Evolutionary conservation across 805 yeast genomes (phyloP), one percentile per base, ranked within the genome.

Genomic region (Barnettozyma siamensis): DNA sequence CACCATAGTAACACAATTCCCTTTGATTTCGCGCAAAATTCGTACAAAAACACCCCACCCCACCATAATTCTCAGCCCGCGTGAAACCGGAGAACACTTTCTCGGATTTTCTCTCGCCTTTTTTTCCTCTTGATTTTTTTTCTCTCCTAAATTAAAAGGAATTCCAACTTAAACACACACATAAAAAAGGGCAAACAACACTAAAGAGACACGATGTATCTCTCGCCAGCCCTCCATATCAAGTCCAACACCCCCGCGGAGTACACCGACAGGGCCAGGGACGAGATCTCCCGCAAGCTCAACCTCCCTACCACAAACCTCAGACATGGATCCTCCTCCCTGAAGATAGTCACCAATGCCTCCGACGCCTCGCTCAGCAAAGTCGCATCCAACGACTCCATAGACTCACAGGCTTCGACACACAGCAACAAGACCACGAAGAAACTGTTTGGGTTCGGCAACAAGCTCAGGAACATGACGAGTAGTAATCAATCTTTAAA

Each of bases 191-290:
- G n/a, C n/a, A 13, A 20, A 7, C 13, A 26, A 19, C 24, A 27
- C 16, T 27, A 19, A 11, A 20, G 16, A 18, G 18, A n/a, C 20
- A 31, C 27, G 36, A 56, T 56, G 60, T 56, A 45, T 38, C 50
- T 52, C 36, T 51, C 59, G 2, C 56, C 60, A 19, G 42, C 42
- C 15, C 41, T 43, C 7, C 40, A 46, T 3, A 18, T 42, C 6
- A 45, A 43, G 16, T 37, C 50, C 16, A 38, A 46, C 18, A 58
- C 63, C n/a, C 64, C 65, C 15, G 39, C 48, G 46, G 56, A 53
- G 50, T 60, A 50, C 43, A 57, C 55, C 9, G 52, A 50, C 21
- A 40, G 57, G 26, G 65, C 65, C 20, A 44, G 65, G 30, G 56
- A 50, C 37, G 63, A 60, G 37, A 48, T 60, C n/a, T 46, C 47